Conservation (phyloP, 352 stramenopile species). For the Globisporangium parvum region DNA sequence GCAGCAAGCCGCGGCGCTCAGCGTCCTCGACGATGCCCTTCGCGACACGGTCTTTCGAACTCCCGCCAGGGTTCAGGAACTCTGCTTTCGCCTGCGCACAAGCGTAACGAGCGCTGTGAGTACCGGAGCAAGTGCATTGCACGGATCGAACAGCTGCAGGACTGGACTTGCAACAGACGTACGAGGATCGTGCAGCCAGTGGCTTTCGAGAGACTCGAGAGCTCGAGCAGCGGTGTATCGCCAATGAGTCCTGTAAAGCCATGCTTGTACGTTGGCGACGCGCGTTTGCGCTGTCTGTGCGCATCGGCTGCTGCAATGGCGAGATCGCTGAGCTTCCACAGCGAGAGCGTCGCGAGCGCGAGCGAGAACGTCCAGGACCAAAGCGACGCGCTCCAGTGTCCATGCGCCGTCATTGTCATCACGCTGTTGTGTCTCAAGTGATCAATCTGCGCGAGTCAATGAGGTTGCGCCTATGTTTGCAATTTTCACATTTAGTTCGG, state of each 20-base stretch:
- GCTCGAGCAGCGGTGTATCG: conserved; percentile 90
- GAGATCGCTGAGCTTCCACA: conserved; percentile 68
- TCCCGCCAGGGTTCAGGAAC: conserved; percentile 96
- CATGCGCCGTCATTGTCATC: neutral
- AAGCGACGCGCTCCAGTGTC: conserved; percentile 36
- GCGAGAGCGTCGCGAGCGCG: conserved; percentile 53
- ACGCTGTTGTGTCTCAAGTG: conserved; percentile 8
- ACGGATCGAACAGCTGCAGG: neutral
- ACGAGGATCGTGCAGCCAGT: conserved; percentile 89
- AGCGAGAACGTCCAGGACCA: conserved; percentile 52
- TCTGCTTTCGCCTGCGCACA: conserved; percentile 89
- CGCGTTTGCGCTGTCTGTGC: conserved; percentile 19
- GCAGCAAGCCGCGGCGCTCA: conserved; percentile 85
- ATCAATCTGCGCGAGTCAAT: neutral
- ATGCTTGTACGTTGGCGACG: conserved; percentile 16
- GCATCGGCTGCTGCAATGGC: conserved; percentile 7
- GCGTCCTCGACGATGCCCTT: conserved; percentile 93
- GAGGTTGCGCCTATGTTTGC: too few relatives aligned
- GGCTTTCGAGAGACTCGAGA: conserved; percentile 86
- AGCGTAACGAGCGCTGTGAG: neutral
- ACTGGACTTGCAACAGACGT: neutral
- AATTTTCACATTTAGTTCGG: too few relatives aligned
- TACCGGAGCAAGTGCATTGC: neutral
- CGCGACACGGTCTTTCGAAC: conserved; percentile 96
- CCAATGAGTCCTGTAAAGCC: conserved; percentile 89